Conservation (phyloP, 306 rosid species). For the Luffa aegyptiaca region DNA sequence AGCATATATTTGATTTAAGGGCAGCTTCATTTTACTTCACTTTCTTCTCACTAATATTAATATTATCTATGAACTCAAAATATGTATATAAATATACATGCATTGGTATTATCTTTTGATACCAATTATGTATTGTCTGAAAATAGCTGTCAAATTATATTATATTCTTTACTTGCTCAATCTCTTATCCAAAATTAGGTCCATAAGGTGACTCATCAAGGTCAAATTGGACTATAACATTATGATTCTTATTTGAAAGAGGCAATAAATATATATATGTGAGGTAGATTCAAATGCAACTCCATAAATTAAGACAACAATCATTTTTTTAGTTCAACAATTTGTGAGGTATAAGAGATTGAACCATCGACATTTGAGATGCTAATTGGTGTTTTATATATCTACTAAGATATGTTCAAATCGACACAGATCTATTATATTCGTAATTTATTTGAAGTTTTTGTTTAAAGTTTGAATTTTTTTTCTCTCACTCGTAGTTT, state of each 20-base stretch:
- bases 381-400: too few species aligned
- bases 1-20: not conserved
- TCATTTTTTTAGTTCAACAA: too few species aligned
- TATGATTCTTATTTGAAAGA: not conserved
- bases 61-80: not conserved
- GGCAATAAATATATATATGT: not conserved
- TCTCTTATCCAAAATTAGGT: not conserved
- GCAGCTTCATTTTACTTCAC: not conserved
- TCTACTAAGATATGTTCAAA: too few species aligned
- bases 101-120: not conserved
- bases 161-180: not conserved
- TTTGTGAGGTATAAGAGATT: too few species aligned
- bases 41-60: not conserved
- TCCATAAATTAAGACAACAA: too few species aligned
- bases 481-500: not conserved
- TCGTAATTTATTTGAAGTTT: not conserved
- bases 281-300: not conserved
- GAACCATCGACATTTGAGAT: too few species aligned
- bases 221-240: not conserved
- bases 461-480: not conserved
- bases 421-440: too few species aligned
- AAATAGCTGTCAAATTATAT: constrained; percentile 1
- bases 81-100: too few species aligned
- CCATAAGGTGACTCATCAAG: not conserved
- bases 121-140: not conserved